These are phyloP conservation scores for Curvularia verruculosa DNA, from an alignment of 2,329 filamentous ascomycete genomes.

Conservation along the genomic window DNA sequence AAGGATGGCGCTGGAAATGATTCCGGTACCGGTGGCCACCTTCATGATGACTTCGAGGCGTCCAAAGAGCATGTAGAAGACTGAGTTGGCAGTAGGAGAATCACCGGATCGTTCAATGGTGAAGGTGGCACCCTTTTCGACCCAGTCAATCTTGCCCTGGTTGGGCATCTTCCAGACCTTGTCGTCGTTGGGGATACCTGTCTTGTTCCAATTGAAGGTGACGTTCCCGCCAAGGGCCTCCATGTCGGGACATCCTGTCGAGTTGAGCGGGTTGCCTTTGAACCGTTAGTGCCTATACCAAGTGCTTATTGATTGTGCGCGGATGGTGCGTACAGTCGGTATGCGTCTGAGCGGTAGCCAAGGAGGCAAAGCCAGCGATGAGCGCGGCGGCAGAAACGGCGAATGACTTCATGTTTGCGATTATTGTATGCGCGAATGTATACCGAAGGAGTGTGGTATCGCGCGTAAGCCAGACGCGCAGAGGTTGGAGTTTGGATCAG, in stretches of 20 bases:
- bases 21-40: constrained; percentile 57
- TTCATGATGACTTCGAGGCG: constrained; percentile 56
- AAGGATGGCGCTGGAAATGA: constrained; percentile 58
- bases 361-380: constrained; percentile 48
- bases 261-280: constrained; percentile 71
- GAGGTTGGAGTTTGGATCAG: constrained; percentile 24
- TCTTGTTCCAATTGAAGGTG: constrained; percentile 60
- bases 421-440: constrained; percentile 11
- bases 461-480: constrained; percentile 48
- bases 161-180: constrained; percentile 68
- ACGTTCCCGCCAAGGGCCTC: constrained; percentile 70
- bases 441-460: constrained; percentile 39
- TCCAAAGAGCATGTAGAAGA: constrained; percentile 62
- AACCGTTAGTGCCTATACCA: not conserved
- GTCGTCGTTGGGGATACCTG: constrained; percentile 45
- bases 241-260: constrained; percentile 70
- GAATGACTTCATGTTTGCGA: constrained; percentile 39
- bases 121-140: constrained; percentile 70
- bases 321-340: constrained; percentile 61
- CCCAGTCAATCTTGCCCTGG: constrained; percentile 68
- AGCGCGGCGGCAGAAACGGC: constrained; percentile 46
- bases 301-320: not conserved
- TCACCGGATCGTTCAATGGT: constrained; percentile 72
- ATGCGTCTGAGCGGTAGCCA: constrained; percentile 72
- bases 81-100: constrained; percentile 75